Evolutionary conservation across 495 filamentous ascomycete genomes (phyloP).

Genomic region (Daldinia bambusicola): DNA sequence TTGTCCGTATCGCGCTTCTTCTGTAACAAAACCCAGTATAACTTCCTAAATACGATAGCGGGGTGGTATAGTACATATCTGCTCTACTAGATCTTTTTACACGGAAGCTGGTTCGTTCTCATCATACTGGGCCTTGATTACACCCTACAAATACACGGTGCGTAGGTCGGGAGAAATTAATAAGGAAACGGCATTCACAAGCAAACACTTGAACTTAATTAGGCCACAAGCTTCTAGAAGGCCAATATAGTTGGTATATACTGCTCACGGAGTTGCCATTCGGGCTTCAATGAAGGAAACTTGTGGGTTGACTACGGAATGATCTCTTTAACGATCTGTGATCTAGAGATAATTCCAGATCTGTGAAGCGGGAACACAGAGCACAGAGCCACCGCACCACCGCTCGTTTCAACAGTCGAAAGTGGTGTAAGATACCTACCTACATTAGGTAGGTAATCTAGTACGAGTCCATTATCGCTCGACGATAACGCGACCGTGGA

Average conservation of each 20-base stretch:
- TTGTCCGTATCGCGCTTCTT: constrained; percentile 2
- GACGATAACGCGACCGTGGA: constrained; percentile 16
- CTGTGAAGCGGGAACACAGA: constrained; percentile 12
- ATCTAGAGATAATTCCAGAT: constrained; percentile 7
- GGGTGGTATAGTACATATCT: not conserved
- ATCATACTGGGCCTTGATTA: not conserved
- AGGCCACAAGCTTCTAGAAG: not conserved
- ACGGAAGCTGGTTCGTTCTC: not conserved
- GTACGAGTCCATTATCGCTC: not conserved
- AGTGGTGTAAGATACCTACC: constrained; percentile 15
- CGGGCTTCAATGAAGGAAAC: constrained; percentile 5
- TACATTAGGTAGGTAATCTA: no score
- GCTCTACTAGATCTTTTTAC: not conserved
- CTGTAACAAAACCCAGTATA: not conserved
- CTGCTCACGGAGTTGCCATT: constrained; percentile 4
- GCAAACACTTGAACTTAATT: not conserved
- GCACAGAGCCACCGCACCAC: constrained; percentile 8
- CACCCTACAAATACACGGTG: not conserved
- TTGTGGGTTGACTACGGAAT: constrained; percentile 4
- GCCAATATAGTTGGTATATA: not conserved
- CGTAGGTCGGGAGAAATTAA: not conserved
- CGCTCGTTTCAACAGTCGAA: constrained; percentile 36
- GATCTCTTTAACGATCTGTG: constrained; percentile 7
- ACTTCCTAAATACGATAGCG: not conserved
- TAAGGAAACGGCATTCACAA: not conserved